Percentiles rank a stretch among this genome's conserved stretches.
phyloP scores from a whole-genome alignment of 1,284 basidiomycete species.

The Coriolopsis trogii region DNA sequence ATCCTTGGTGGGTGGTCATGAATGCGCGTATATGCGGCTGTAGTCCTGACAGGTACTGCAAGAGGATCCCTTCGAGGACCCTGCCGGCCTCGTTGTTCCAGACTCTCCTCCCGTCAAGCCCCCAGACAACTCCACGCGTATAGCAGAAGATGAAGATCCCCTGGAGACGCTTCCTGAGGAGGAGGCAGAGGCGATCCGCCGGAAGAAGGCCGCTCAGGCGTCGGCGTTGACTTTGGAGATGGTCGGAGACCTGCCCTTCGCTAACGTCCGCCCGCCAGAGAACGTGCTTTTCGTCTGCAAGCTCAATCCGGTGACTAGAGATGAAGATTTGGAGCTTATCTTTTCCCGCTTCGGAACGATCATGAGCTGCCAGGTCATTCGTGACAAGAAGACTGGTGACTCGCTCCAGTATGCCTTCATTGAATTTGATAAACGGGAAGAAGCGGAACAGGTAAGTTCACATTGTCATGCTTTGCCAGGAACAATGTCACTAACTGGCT shows the following conservation, averaged over 20 bases:
- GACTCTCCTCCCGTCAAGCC: slow-evolving; percentile 79
- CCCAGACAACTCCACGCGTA: slow-evolving; percentile 84
- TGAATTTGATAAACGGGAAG: slow-evolving; percentile 92
- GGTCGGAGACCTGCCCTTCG: slow-evolving; percentile 98
- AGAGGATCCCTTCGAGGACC: slow-evolving; percentile 97
- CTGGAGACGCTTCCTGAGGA: slow-evolving; percentile 78
- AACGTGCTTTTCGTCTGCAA: slow-evolving; percentile 99
- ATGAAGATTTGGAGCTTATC: slow-evolving; percentile 97
- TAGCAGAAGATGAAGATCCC: slow-evolving; percentile 91
- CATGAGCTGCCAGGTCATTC: slow-evolving; percentile 96
- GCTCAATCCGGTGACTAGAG: slow-evolving; percentile 92
- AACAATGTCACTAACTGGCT: background rate
- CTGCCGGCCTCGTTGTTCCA: slow-evolving; percentile 71
- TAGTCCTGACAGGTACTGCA: slow-evolving; percentile 6
- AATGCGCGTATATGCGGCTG: background rate
- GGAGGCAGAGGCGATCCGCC: slow-evolving; percentile 77
- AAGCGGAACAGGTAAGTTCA: slow-evolving; percentile 85
- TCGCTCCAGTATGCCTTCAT: slow-evolving; percentile 98
- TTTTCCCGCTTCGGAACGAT: slow-evolving; percentile 96
- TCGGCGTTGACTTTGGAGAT: slow-evolving; percentile 98
- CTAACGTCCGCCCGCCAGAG: slow-evolving; percentile 96
- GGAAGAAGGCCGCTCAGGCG: slow-evolving; percentile 86
- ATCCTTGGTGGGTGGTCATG: slow-evolving; percentile 73
- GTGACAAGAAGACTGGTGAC: slow-evolving; percentile 95
- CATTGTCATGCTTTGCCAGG: too few species aligned